Evolutionary conservation across 108 stramenopile species (phyloP), one percentile per base, ranked within the genome.

Genomic region (Skeletonema grethae): DNA sequence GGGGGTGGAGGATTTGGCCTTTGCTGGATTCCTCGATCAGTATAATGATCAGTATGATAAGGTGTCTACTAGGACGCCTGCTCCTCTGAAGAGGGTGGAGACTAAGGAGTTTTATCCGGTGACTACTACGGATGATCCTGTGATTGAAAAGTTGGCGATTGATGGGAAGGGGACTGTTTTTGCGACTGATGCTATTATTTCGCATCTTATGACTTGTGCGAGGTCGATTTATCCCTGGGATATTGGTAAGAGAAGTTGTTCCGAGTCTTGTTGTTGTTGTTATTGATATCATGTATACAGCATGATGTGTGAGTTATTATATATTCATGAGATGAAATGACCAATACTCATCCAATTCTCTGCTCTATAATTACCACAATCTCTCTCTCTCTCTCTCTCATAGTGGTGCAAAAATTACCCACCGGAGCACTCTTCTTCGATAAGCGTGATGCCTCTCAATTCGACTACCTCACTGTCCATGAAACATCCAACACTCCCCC

Each of bases 151-250:
- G 69, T 69, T 92, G 58, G 96, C 97, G 22, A 90, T 95, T 70
- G 97, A 99, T 72, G 92, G 88, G 22, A 76, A 84, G 53, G 97
- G 97, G 7, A 93, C 92, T 16, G 92, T 99, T 64, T 98, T 96
- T 79, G 93, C 93, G 16, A 98, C 99, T 4, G 99, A 99, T 82
- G 86, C 96, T 38, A 95, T 99, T 67, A 67, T 99, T 64, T 80
- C 96, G 16, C 98, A 98, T 75, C 85, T 99, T 28, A 98, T 99
- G 97, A 95, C 97, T 7, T 95, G 90, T 70, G 88, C 95, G 15
- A 86, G 99, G 16, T 95, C 94, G 11, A 94, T 98, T 18, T 96
- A 97, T 82, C 96, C 97, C 8, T 99, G 98, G 98, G 98, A 99
- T 80, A 81, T 98, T 71, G 96, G 50, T 53, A 53, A 7, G 50